Percentiles rank a stretch among this genome's conserved stretches.
These are phyloP conservation scores for Trichosanthes truncata DNA, from an alignment of 306 rosid genomes.

Conservation along the genomic window DNA sequence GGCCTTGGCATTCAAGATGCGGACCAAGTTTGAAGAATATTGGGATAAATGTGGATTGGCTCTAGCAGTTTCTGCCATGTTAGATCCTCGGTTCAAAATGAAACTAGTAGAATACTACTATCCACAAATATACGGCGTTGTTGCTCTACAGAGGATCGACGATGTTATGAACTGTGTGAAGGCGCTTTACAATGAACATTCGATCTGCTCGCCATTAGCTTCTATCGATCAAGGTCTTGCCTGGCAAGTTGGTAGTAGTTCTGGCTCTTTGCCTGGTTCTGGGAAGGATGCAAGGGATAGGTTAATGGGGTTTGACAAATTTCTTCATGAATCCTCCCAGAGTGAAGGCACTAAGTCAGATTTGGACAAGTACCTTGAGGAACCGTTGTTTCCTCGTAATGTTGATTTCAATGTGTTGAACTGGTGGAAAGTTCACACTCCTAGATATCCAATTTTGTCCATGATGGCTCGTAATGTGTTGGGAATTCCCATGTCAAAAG, in stretches of 20 bases:
- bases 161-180: constrained; percentile 65
- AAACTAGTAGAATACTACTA: constrained; percentile 84
- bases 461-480: constrained; percentile 95
- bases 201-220: constrained; percentile 67
- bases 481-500: constrained; percentile 77
- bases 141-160: constrained; percentile 41
- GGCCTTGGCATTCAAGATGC: constrained; percentile 64
- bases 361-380: constrained; percentile 89
- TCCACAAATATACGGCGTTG: constrained; percentile 69
- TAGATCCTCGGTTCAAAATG: constrained; percentile 95
- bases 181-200: constrained; percentile 78
- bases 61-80: constrained; percentile 85
- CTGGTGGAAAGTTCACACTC: constrained; percentile 99
- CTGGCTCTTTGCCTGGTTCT: constrained; percentile 28
- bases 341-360: constrained; percentile 75
- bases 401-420: constrained; percentile 69
- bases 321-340: constrained; percentile 71
- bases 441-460: constrained; percentile 84
- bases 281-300: constrained; percentile 71
- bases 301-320: constrained; percentile 87
- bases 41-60: constrained; percentile 86
- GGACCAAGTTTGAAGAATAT: constrained; percentile 78
- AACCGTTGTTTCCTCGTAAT: constrained; percentile 83
- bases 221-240: constrained; percentile 62
- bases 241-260: constrained; percentile 63